A percentile compares a stretch with the other conserved stretches of the same genome.
Evolutionary conservation across 768 basidiomycete species (phyloP).

Genomic region (Rhodotorula graminis): DNA sequence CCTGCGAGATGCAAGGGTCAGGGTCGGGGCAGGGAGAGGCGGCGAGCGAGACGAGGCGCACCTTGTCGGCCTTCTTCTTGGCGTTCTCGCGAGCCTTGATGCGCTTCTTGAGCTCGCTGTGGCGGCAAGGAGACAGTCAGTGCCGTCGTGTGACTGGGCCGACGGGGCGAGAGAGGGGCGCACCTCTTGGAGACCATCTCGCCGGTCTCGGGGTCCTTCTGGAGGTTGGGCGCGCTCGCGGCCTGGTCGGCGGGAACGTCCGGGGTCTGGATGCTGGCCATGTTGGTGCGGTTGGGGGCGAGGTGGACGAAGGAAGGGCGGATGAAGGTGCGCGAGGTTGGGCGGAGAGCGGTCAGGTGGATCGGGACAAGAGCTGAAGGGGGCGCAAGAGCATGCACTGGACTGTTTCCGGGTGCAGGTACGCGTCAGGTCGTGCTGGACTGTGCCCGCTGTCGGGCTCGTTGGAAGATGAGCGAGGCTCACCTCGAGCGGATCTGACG

Average conservation of each 20-base stretch:
- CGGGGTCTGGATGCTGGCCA: constrained; percentile 16
- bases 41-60: constrained; percentile 35
- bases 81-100: constrained; percentile 72
- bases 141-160: too few relatives aligned
- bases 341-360: neutral
- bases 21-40: neutral
- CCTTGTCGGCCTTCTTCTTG: constrained; percentile 72
- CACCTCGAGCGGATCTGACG: neutral
- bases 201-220: constrained; percentile 64
- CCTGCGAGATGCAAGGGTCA: constrained; percentile 11
- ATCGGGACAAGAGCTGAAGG: neutral
- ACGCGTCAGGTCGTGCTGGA: neutral
- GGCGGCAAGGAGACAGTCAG: constrained; percentile 16
- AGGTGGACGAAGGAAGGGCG: neutral
- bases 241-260: constrained; percentile 5
- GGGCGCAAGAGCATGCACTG: constrained; percentile 40
- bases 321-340: neutral
- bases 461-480: neutral
- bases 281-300: neutral
- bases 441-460: too few relatives aligned
- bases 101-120: constrained; percentile 88
- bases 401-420: neutral
- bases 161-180: constrained; percentile 42
- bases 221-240: constrained; percentile 41
- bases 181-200: constrained; percentile 97